A percentile compares a stretch with the other conserved stretches of the same genome.
phyloP scores from a whole-genome alignment of 208 protist genomes.

The Wallacemonas rigidus region DNA sequence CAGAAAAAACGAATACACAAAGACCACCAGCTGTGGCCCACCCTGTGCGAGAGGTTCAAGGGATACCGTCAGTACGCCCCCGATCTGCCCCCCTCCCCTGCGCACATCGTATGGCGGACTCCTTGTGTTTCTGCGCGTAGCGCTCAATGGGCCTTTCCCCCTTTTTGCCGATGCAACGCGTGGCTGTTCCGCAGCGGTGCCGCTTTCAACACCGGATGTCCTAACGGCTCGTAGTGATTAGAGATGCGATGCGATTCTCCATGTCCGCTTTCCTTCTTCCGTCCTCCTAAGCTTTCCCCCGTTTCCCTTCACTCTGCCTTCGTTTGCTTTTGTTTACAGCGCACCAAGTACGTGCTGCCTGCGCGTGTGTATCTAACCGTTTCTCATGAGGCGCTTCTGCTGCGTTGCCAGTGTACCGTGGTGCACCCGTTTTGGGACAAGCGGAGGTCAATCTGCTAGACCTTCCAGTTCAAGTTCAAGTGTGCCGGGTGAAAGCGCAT shows the following conservation, averaged over 20 bases:
- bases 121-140: too few relatives aligned
- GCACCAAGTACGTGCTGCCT: background rate
- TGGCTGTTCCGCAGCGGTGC: too few relatives aligned
- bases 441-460: background rate
- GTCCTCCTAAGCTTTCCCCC: constrained; percentile 8
- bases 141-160: too few relatives aligned
- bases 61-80: too few relatives aligned
- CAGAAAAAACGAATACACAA: background rate
- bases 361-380: background rate
- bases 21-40: too few relatives aligned
- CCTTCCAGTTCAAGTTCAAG: background rate
- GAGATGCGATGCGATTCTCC: too few relatives aligned
- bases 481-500: background rate
- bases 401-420: background rate
- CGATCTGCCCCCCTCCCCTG: too few relatives aligned
- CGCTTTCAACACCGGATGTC: too few relatives aligned
- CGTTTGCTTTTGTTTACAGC: constrained; percentile 9
- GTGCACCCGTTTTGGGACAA: background rate
- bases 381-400: background rate
- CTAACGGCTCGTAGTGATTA: too few relatives aligned
- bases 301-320: constrained; percentile 19
- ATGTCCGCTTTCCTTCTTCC: constrained; percentile 8
- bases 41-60: too few relatives aligned
- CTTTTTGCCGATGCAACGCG: too few relatives aligned
- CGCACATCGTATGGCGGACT: too few relatives aligned